phyloP scores from a whole-genome alignment of 176 grass and related monocot species.

The Tillandsia fasciculata region DNA sequence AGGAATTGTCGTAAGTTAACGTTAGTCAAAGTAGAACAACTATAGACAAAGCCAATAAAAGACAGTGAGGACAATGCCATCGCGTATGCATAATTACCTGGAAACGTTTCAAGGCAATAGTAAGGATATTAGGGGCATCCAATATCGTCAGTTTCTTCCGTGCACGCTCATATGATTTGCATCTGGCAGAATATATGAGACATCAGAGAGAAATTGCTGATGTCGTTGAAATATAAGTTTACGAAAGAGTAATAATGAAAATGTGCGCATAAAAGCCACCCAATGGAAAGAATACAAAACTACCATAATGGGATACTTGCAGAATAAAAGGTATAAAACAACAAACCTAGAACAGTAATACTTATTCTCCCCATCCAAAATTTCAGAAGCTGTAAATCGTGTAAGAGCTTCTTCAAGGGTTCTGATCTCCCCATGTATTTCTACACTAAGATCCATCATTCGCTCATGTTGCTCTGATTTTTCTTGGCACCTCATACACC shows the following conservation, averaged over 20 bases:
- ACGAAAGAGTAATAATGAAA: neutral
- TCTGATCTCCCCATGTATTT: slow-evolving; percentile 21
- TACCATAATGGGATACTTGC: neutral
- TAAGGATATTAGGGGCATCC: slow-evolving; percentile 25
- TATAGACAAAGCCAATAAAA: neutral
- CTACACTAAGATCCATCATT: slow-evolving; percentile 28
- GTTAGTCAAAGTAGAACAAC: neutral
- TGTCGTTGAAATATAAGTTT: neutral
- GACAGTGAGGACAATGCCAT: neutral
- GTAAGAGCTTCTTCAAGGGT: slow-evolving; percentile 22
- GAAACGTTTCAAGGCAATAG: slow-evolving; percentile 23
- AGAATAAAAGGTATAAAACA: neutral
- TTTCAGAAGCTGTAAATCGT: slow-evolving; percentile 20
- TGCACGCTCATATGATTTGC: slow-evolving; percentile 26
- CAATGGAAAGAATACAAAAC: no score
- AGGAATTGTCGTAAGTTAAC: neutral
- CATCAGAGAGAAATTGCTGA: neutral
- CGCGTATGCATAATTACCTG: slow-evolving; percentile 16
- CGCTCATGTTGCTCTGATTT: slow-evolving; percentile 22
- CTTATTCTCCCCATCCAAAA: slow-evolving; percentile 24
- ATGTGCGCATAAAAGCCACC: no score
- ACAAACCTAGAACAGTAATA: slow-evolving; percentile 18
- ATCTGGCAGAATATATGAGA: slow-evolving; percentile 6
- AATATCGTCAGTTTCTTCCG: slow-evolving; percentile 22
- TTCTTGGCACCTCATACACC: slow-evolving; percentile 18